These are phyloP conservation scores for Clarkia xantiana DNA, from an alignment of 345 rosid genomes.

Conservation along the genomic window DNA sequence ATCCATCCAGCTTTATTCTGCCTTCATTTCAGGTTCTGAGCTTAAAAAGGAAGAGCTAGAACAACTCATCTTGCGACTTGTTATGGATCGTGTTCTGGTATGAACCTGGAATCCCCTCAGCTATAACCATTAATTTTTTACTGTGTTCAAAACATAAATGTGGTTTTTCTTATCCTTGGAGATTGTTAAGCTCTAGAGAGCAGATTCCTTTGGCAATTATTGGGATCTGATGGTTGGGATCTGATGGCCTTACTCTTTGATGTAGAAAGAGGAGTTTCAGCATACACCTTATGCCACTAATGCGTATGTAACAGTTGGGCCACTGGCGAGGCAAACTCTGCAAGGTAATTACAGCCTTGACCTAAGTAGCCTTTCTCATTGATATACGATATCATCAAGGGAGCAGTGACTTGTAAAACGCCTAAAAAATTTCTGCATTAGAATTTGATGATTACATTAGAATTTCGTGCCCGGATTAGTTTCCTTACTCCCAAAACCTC, in stretches of 20 bases:
- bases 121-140: conserved; percentile 1
- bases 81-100: conserved; percentile 64
- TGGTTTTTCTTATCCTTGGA: neutral
- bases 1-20: neutral
- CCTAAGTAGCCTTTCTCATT: too few relatives aligned
- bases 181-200: neutral
- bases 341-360: conserved; percentile 41
- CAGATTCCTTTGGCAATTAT: neutral
- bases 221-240: conserved; percentile 1
- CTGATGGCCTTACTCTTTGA: conserved; percentile 1
- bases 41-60: conserved; percentile 68
- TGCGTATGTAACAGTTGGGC: conserved; percentile 77
- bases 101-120: conserved; percentile 11
- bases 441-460: too few relatives aligned
- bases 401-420: too few relatives aligned
- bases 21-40: conserved; percentile 31
- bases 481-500: too few relatives aligned
- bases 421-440: too few relatives aligned
- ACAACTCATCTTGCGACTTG: conserved; percentile 53
- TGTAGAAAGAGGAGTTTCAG: conserved; percentile 86
- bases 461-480: too few relatives aligned
- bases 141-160: neutral
- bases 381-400: too few relatives aligned
- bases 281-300: conserved; percentile 93
- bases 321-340: conserved; percentile 53